Evolutionary conservation across 192 early-diverging fungal species (phyloP), one percentile per base, ranked within the genome.

Genomic region (Entomortierella lignicola): DNA sequence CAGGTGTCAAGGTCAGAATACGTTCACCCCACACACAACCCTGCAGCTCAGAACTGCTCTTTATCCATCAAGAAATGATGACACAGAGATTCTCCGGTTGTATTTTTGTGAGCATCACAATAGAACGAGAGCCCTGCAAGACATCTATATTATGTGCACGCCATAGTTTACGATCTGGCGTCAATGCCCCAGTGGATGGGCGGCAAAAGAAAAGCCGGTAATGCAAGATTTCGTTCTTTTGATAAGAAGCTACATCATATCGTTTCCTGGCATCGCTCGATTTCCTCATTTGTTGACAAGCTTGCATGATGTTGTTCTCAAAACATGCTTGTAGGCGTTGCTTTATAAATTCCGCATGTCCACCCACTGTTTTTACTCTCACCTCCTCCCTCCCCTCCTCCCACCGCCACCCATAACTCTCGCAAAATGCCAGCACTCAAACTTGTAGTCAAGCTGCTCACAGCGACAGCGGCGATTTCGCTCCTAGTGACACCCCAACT

Each of bases 61-160:
- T 60, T 44, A 21, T 60, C 59, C 59, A 34, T 15, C 29, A 55
- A 27, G 54, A 55, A 26, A 37, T 7, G 53, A 66, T 66, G 32
- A 57, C 65, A 57, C 43, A 67, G 43, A 67, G 53, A 67, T 67
- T 67, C n/a, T 58, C 65, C 65, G 65, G 65, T 58, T 12, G 43
- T 67, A 43, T 29, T 8, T 23, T 57, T 57, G n/a, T 26, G 15
- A 31, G 25, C 32, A n/a, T 8, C 31, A 29, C 20, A 57, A 57
- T 17, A 48, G 27, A 56, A 8, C 27, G 65, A 67, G 65, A 56
- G 65, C 65, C 32, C 39, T 57, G 52, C 25, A 54, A 29, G 5
- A 37, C 42, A 29, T 48, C 55, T 44, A 55, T 25, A 31, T 25
- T 43, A 34, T 48, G 8, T 29, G 27, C 55, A 67, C 65, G 65